Base-by-base conservation (phyloP, 2,329 filamentous ascomycete genomes). In the Pezicula rhizophila region DNA sequence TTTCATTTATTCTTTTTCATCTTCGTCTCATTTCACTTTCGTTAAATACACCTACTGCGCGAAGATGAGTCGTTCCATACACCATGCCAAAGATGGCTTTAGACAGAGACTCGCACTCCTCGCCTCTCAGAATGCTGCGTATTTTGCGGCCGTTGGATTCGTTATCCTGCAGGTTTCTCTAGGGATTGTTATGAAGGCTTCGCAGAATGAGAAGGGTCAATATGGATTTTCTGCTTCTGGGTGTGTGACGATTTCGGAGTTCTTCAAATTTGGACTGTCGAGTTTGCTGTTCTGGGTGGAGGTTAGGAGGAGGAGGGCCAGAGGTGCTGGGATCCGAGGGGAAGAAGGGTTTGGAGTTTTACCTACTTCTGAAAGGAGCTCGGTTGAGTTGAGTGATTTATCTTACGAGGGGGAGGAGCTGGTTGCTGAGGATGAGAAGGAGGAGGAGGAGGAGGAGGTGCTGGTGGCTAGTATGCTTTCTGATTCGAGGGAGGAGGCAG, bases 151-250 rank as follows among this genome's bases (percentile, higher is more conserved):
- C 7, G 56, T 67, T 20, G 61, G 60, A 20, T 57, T 66, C 7
- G 61, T 68, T n/a, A 57, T 58, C 14, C 64, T 68, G 37, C 61
- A 65, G 50, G 65, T 66, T 45, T 60, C 63, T 42, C 62, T 68
- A 12, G 60, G 59, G 33, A 61, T 66, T 37, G 59, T 68, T 12
- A 58, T 65, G 55, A 64, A 65, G 51, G 43, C 59, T 41, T 52
- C 64, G 1, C 64, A 65, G 48, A 57, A 31, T 31, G 28, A 52
- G 0, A 52, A 50, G 28, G 58, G 61, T 1, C 53, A 57, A n/a
- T 31, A 31, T 11, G 28, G 28, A 31, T 31, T 31, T 45, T 66
- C 63, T 23, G 54, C 62, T 11, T 64, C 63, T 2, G 55, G 57
- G 17, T 66, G 62, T 2, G 58, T 66, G 41, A 60, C 60, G 20